Percentiles rank a stretch among this genome's conserved stretches.
These are phyloP conservation scores for Aspergillus costaricaensis DNA, from an alignment of 2,329 filamentous ascomycete genomes.

Conservation along the genomic window DNA sequence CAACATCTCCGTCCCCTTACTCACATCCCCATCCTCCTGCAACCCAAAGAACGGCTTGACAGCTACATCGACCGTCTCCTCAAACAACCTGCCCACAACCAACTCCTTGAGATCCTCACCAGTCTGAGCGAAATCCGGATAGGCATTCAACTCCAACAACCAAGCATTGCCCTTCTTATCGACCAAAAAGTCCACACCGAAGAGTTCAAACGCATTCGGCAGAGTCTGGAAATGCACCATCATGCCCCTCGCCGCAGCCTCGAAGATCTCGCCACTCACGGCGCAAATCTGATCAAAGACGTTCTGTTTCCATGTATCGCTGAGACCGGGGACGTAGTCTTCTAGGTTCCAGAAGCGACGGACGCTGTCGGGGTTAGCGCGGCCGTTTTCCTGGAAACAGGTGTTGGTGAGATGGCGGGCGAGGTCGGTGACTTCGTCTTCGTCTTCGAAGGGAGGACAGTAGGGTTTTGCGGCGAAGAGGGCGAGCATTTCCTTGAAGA, in stretches of 20 bases:
- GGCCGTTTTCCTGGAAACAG: conserved; percentile 72
- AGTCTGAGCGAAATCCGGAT: conserved; percentile 93
- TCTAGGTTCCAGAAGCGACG: conserved; percentile 73
- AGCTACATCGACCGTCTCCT: conserved; percentile 67
- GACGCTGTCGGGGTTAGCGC: conserved; percentile 64
- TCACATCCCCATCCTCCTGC: conserved; percentile 12
- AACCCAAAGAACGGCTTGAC: conserved; percentile 68
- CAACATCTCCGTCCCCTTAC: conserved; percentile 32
- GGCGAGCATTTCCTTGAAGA: conserved; percentile 89
- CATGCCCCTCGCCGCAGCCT: conserved; percentile 82
- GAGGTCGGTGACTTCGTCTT: conserved; percentile 56
- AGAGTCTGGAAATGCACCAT: conserved; percentile 88
- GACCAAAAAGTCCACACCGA: conserved; percentile 87
- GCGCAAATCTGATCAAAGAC: conserved; percentile 74
- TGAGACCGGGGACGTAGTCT: conserved; percentile 32
- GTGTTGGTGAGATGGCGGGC: conserved; percentile 90
- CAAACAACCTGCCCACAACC: conserved; percentile 76
- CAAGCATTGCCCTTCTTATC: conserved; percentile 65
- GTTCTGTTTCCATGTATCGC: conserved; percentile 54
- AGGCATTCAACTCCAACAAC: conserved; percentile 91
- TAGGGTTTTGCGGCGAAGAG: conserved; percentile 83
- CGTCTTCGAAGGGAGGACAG: conserved; percentile 56
- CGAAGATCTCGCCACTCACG: conserved; percentile 76
- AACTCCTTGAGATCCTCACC: conserved; percentile 68
- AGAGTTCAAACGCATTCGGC: conserved; percentile 87